Conservation (phyloP, 805 yeast species). For the Kazachstania kunashirensis region DNA sequence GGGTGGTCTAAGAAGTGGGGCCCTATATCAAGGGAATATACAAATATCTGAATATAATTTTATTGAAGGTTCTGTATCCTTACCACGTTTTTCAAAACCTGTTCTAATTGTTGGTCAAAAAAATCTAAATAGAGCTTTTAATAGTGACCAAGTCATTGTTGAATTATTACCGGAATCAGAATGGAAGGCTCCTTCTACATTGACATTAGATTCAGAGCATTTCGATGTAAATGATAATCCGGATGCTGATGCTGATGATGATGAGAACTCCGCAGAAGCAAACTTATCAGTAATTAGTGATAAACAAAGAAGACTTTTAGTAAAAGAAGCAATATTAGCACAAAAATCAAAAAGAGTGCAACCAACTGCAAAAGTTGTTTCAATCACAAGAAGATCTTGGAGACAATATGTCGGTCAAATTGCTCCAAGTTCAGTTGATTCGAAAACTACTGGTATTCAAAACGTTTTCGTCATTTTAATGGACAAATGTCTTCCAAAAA, state of each 20-base stretch:
- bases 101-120: constrained; percentile 73
- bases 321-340: constrained; percentile 65
- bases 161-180: constrained; percentile 76
- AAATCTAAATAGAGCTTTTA: constrained; percentile 80
- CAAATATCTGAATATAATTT: constrained; percentile 78
- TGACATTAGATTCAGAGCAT: constrained; percentile 66
- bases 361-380: constrained; percentile 93
- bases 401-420: constrained; percentile 92
- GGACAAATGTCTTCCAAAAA: constrained; percentile 82
- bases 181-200: constrained; percentile 81
- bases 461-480: constrained; percentile 76
- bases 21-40: constrained; percentile 76
- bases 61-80: constrained; percentile 73
- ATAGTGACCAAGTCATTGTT: constrained; percentile 84
- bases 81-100: constrained; percentile 69
- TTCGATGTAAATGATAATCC: constrained; percentile 52
- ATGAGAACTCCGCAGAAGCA: constrained; percentile 32
- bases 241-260: constrained; percentile 39
- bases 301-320: constrained; percentile 47
- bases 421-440: constrained; percentile 63
- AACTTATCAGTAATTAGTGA: constrained; percentile 34
- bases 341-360: constrained; percentile 47
- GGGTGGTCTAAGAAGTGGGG: constrained; percentile 86
- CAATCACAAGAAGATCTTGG: constrained; percentile 86
- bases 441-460: constrained; percentile 51